Evolutionary conservation across 257 asterid genomes (phyloP), one percentile per base, ranked within the genome.

Genomic region (Solanum piurae): DNA sequence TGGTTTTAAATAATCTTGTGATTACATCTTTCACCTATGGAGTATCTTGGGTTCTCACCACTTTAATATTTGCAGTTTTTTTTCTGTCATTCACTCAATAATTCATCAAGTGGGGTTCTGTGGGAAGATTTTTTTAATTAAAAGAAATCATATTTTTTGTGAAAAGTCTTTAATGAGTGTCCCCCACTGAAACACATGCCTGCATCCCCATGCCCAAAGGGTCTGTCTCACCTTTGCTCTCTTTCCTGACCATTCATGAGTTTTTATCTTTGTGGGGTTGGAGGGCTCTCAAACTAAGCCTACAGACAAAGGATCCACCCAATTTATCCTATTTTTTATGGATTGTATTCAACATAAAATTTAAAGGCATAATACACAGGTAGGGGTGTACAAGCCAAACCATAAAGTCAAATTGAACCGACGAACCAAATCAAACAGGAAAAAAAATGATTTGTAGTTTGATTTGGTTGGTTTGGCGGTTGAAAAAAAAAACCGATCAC

Each of bases 151-250:
- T 0, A 5, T 52, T 74, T 33, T 20, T 55, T 36, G 18, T 37
- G 87, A 23, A 73, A n/a, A 23, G 77, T 21, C 73, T 20, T 79
- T 74, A 90, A 82, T 79, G 64, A 40, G 92, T 88, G 95, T 88
- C 92, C 95, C 95, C 95, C 92, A 91, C 93, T n/a, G 82, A 77
- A 91, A 92, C 97, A 94, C 92, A 92, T 94, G 98, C 94, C 95
- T 88, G 87, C 94, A 76, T 92, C 95, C 95, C 93, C 94, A 88
- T 49, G 94, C 93, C 83, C 87, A 83, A 87, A 40, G 49, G 83
- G 89, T 87, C 90, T 58, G 83, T 29, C 83, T 84, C 91, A 64
- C 72, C 40, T 9, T 74, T 42, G 29, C 72, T 29, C 84, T 46
- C 36, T 82, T 80, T 58, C 88, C 87, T 88, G 76, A 86, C 92